Evolutionary conservation across 805 yeast genomes (phyloP).

Genomic region (Pichia rugopelliculosa): DNA sequence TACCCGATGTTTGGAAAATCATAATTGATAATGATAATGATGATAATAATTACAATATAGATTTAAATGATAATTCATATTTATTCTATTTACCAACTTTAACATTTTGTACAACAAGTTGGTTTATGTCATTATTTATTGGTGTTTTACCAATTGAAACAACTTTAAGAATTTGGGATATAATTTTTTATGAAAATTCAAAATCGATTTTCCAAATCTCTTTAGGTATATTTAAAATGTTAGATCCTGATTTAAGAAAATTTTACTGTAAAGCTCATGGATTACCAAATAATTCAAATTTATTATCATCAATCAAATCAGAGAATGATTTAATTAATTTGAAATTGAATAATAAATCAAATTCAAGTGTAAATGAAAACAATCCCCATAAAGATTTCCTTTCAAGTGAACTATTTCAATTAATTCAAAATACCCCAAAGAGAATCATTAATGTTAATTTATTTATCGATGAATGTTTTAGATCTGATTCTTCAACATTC

Average conservation of each 20-base stretch:
- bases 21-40: constrained; percentile 27
- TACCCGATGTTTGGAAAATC: constrained; percentile 71
- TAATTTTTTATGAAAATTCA: constrained; percentile 86
- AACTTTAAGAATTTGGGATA: constrained; percentile 88
- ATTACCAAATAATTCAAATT: neutral
- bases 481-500: constrained; percentile 23
- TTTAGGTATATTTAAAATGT: constrained; percentile 65
- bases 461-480: constrained; percentile 68
- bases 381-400: constrained; percentile 22
- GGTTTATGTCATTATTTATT: constrained; percentile 98
- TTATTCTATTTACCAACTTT: constrained; percentile 79
- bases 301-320: neutral
- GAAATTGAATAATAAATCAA: constrained; percentile 1
- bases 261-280: constrained; percentile 11
- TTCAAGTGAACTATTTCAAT: constrained; percentile 54
- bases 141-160: constrained; percentile 87
- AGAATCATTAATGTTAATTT: constrained; percentile 58
- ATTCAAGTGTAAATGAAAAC: constrained; percentile 9
- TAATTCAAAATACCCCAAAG: constrained; percentile 78
- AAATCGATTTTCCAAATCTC: constrained; percentile 79
- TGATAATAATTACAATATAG: constrained; percentile 28
- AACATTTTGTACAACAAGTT: constrained; percentile 87
- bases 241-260: constrained; percentile 54
- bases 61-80: constrained; percentile 34
- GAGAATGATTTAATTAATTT: neutral